Evolutionary conservation across 2,329 filamentous ascomycete genomes (phyloP), one percentile per base, ranked within the genome.

Genomic region (Claviceps digitariae): DNA sequence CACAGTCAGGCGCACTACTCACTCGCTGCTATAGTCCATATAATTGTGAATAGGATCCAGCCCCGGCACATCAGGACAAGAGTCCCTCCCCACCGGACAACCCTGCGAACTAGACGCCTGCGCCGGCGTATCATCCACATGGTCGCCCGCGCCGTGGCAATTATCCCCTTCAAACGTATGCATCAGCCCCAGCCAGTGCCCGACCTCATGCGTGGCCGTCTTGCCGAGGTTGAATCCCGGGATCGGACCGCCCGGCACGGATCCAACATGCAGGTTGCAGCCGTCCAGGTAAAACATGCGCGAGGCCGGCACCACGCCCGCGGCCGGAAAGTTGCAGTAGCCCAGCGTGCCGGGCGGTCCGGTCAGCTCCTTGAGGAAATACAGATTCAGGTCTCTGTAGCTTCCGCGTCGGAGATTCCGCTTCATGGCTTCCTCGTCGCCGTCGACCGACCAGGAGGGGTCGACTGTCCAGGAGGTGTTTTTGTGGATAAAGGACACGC

Each of bases 21-120:
- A 70, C 69, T 77, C 73, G 52, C 67, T 62, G n/a, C 67, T 71
- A 57, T 69, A 69, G 57, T 69, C 67, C 67, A 71, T 71, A 54
- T 66, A 69, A 60, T 71, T 70, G 55, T 65, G 61, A 52, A 71
- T 67, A 41, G 67, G 66, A 52, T 70, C 67, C 17, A 64, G 36
- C 4, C 67, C 66, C 2, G 63, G 50, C 41, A 56, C 53, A 44
- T 53, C 55, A 8, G 67, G 64, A 36, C 48, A 50, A 2, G 48
- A 50, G 31, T 50, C 38, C 17, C 36, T 21, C 2, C 36, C 48
- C 5, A 9, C 12, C 8, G 36, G 36, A 43, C 48, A 50, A 6
- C 48, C 48, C 23, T 41, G 36, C 10, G 36, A 43, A 9, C 13
- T 29, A 13, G 58, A 65, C 62, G 58, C 59, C 59, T 70, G 63